Evolutionary conservation across 2,329 filamentous ascomycete species (phyloP), one percentile per base, ranked within the genome.

Genomic region (Penicillium sp.): DNA sequence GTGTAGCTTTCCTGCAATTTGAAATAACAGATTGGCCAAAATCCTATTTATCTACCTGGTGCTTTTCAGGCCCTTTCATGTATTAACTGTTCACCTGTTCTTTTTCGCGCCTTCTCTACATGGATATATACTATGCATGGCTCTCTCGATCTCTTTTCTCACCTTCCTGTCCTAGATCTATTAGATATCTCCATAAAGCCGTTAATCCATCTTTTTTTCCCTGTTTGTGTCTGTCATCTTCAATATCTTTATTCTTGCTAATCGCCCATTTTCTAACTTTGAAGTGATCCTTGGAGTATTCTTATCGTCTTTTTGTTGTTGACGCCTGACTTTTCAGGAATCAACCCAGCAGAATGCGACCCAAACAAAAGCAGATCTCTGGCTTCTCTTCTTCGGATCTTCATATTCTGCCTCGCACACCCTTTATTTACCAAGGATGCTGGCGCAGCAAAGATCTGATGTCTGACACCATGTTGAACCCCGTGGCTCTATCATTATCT

Each of bases 401-500:
- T 31, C 36, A 31, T 47, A 31, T 16, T 31, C 6, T 29, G 15
- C 11, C 36, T 41, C 36, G n/a, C 27, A 9, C 21, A 15, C 13
- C n/a, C 5, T 27, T 27, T 46, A 16, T 19, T 27, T 27, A 29
- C 25, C 21, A 15, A 36, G 11, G 29, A 52, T 52, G 50, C 29
- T 23, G 23, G 23, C 15, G 11, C 15, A 33, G 13, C 16, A 25
- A 50, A 23, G 8, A 15, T 31, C 31, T 1, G 34, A 46, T 41
- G 19, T 48, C 27, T 49, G 27, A 50, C 43, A 62, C 27, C 9
- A 74, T 73, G 71, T 55, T 73, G 19, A 64, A 63, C 16, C 67
- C 74, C 1, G 51, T 78, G 31, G 68, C 74, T 53, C 65, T 79
- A 7, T 70, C 72, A 25, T 74, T 79, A 53, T 83, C 78, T 72